Conservation (phyloP, 139 green algal genomes). For the Coelastrella sp. region DNA sequence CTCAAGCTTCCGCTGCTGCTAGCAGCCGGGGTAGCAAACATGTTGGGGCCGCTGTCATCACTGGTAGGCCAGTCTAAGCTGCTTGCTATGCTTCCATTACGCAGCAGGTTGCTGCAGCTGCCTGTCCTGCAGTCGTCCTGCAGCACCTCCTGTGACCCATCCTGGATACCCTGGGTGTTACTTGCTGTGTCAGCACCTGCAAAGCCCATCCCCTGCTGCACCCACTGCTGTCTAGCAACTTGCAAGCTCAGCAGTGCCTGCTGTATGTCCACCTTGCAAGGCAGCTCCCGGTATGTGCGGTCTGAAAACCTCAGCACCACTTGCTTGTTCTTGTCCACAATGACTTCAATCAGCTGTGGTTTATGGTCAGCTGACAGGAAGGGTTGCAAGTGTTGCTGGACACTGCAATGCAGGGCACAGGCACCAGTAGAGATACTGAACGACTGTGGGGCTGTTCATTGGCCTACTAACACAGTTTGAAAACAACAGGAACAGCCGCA, state of each 20-base stretch:
- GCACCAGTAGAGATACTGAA: not conserved
- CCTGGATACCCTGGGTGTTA: not conserved
- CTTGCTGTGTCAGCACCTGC: too few relatives aligned
- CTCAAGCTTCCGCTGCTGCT: too few relatives aligned
- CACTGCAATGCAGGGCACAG: not conserved
- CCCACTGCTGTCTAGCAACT: not conserved
- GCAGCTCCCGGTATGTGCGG: slow-evolving; percentile 55
- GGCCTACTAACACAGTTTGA: not conserved
- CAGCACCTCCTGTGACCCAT: not conserved
- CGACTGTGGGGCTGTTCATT: not conserved
- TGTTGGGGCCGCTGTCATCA: too few relatives aligned
- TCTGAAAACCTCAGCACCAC: slow-evolving; percentile 65
- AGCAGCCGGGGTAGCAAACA: too few relatives aligned
- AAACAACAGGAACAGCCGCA: not conserved
- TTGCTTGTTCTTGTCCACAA: slow-evolving; percentile 67
- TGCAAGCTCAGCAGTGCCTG: not conserved
- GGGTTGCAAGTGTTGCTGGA: not conserved
- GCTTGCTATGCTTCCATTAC: too few relatives aligned
- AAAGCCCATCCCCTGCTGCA: not conserved
- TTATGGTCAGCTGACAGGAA: not conserved
- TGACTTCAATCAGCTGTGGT: slow-evolving; percentile 69
- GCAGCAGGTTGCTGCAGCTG: too few relatives aligned
- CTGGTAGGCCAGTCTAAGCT: too few relatives aligned
- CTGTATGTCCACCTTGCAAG: not conserved
- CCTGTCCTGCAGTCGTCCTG: too few relatives aligned